Percentiles rank a stretch among this genome's conserved stretches.
Evolutionary conservation across 768 basidiomycete genomes (phyloP).

Genomic region (Rhizopogon vinicolor): DNA sequence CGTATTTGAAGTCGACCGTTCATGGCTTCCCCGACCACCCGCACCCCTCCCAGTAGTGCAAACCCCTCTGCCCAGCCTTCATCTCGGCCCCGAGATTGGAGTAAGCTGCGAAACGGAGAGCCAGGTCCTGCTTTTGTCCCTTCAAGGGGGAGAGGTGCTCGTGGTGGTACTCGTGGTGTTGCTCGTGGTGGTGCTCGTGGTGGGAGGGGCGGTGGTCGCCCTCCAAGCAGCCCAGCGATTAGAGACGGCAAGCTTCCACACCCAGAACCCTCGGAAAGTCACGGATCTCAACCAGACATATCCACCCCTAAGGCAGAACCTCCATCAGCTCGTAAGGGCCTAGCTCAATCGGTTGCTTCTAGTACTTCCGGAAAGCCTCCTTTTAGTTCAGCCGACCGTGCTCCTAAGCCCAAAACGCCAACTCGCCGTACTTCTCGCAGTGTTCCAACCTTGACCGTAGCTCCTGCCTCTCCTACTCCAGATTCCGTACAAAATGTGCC

Average conservation of each 20-base stretch:
- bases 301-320: conserved; percentile 9
- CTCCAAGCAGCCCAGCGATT: conserved; percentile 13
- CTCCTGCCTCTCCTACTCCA: conserved; percentile 16
- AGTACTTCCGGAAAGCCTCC: conserved; percentile 19
- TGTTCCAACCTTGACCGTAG: conserved; percentile 16
- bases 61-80: conserved; percentile 22
- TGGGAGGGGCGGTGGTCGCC: conserved; percentile 24
- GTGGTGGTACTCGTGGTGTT: conserved; percentile 22
- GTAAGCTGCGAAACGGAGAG: conserved; percentile 33
- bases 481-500: conserved; percentile 17
- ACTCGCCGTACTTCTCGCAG: conserved; percentile 17
- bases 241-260: conserved; percentile 17
- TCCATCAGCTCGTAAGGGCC: conserved; percentile 12
- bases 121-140: conserved; percentile 46
- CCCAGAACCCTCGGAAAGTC: conserved; percentile 13
- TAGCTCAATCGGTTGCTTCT: conserved; percentile 11
- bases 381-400: conserved; percentile 16
- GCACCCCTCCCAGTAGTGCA: conserved; percentile 21
- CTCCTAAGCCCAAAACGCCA: conserved; percentile 15
- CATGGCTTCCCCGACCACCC: conserved; percentile 42
- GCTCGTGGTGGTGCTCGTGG: conserved; percentile 21
- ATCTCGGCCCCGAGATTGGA: conserved; percentile 40
- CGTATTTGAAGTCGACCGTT: background rate
- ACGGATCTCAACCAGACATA: conserved; percentile 16
- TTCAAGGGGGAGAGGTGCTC: conserved; percentile 32